These are phyloP conservation scores for Trichosporon coremiiforme DNA, from an alignment of 1,284 basidiomycete species.

Conservation along the genomic window DNA sequence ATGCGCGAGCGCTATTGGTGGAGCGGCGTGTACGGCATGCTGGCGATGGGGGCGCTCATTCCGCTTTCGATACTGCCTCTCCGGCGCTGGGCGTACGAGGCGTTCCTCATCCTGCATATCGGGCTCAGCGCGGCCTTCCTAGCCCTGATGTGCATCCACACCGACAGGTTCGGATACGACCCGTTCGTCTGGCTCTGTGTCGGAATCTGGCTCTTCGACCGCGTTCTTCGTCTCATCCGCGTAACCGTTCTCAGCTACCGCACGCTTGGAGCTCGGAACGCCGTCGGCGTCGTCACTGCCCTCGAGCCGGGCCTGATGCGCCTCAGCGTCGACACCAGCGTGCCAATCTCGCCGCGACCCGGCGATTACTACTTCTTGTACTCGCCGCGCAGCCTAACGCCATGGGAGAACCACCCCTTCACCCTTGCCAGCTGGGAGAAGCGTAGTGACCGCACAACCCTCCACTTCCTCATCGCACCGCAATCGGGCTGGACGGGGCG, in stretches of 20 bases:
- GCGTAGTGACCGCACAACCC: conserved; percentile 20
- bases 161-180: conserved; percentile 35
- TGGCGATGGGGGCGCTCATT: conserved; percentile 33
- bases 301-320: conserved; percentile 35
- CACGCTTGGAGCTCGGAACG: conserved; percentile 28
- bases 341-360: conserved; percentile 32
- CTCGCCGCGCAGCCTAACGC: conserved; percentile 33
- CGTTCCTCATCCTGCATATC: conserved; percentile 43
- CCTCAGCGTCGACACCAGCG: conserved; percentile 33
- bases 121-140: conserved; percentile 34
- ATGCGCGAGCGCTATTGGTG: conserved; percentile 20
- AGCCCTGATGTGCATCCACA: conserved; percentile 37
- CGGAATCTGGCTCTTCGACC: conserved; percentile 41
- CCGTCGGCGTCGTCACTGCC: conserved; percentile 28
- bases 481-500: conserved; percentile 34
- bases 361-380: conserved; percentile 45
- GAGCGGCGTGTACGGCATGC: conserved; percentile 28
- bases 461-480: conserved; percentile 40
- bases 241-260: conserved; percentile 35
- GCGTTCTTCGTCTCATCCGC: conserved; percentile 37
- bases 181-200: conserved; percentile 37
- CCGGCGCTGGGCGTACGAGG: conserved; percentile 37
- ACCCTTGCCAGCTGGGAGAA: conserved; percentile 36
- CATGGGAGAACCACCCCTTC: conserved; percentile 47
- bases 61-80: conserved; percentile 36